Conservation (phyloP, 2,329 filamentous ascomycete genomes). For the Clarireedia monteithiana region DNA sequence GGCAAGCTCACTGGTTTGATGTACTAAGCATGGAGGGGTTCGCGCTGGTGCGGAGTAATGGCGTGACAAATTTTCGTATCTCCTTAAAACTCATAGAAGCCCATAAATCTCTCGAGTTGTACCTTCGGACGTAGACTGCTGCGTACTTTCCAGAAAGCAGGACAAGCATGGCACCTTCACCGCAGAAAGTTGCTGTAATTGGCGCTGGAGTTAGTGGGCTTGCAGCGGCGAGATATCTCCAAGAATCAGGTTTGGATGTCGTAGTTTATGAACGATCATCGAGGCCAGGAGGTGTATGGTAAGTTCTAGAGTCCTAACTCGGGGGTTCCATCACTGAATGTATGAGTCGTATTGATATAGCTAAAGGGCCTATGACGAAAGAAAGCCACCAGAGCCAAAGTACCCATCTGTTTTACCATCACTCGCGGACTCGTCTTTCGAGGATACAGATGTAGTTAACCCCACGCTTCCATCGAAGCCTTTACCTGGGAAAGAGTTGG, state of each 20-base stretch:
- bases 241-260: constrained; percentile 38
- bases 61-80: too few species aligned
- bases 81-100: too few species aligned
- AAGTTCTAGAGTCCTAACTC: background rate
- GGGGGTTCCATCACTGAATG: too few species aligned
- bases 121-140: too few species aligned
- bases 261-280: constrained; percentile 46
- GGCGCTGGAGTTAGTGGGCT: constrained; percentile 46
- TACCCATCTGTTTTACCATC: constrained; percentile 22
- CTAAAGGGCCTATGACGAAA: constrained; percentile 21
- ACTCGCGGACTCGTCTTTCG: constrained; percentile 12
- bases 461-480: background rate
- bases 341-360: background rate
- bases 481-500: background rate
- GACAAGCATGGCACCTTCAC: too few species aligned
- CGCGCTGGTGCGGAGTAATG: too few species aligned
- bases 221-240: constrained; percentile 39
- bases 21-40: too few species aligned
- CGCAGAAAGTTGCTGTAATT: constrained; percentile 35
- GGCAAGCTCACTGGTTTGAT: too few species aligned
- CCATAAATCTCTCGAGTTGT: too few species aligned
- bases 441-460: constrained; percentile 1
- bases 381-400: constrained; percentile 16
- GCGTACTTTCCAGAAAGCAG: too few species aligned
- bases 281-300: constrained; percentile 48